These are phyloP conservation scores for Magnusiomyces tetraspermus DNA, from an alignment of 1,139 yeast species.

Conservation along the genomic window DNA sequence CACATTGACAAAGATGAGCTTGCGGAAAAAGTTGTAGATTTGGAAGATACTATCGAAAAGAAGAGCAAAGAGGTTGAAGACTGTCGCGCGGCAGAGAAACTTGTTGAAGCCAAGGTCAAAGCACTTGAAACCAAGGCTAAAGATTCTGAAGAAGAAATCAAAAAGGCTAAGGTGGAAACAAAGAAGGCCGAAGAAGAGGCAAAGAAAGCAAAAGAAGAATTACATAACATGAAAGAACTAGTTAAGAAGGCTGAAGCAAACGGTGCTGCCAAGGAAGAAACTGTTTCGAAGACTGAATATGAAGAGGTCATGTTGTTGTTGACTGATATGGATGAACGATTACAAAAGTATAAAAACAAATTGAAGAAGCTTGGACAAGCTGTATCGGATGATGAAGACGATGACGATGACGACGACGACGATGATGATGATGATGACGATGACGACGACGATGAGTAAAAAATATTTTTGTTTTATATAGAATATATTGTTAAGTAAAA, in stretches of 20 bases:
- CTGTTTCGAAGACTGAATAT: constrained; percentile 51
- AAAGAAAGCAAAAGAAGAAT: no score
- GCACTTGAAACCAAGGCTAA: constrained; percentile 3
- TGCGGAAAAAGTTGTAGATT: constrained; percentile 12
- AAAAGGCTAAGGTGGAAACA: neutral
- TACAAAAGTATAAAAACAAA: constrained; percentile 47
- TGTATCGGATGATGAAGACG: constrained; percentile 41
- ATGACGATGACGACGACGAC: constrained; percentile 44
- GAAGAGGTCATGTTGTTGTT: constrained; percentile 71
- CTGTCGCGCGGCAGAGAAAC: neutral
- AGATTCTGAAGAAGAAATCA: constrained; percentile 10
- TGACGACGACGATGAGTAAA: neutral
- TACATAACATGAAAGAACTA: no score
- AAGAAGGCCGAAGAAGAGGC: neutral
- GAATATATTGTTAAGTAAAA: no score
- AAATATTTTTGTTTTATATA: no score
- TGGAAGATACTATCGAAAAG: constrained; percentile 13
- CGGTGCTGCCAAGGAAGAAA: constrained; percentile 17
- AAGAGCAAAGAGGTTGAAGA: constrained; percentile 4
- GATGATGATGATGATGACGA: constrained; percentile 34
- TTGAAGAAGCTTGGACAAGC: constrained; percentile 40
- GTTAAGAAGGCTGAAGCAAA: constrained; percentile 12
- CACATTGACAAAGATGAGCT: constrained; percentile 14
- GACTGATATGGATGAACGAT: constrained; percentile 65
- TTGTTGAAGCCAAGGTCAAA: constrained; percentile 7